Evolutionary conservation across 108 stramenopile genomes (phyloP), one percentile per base, ranked within the genome.

Genomic region (Chaetoceros muelleri): DNA sequence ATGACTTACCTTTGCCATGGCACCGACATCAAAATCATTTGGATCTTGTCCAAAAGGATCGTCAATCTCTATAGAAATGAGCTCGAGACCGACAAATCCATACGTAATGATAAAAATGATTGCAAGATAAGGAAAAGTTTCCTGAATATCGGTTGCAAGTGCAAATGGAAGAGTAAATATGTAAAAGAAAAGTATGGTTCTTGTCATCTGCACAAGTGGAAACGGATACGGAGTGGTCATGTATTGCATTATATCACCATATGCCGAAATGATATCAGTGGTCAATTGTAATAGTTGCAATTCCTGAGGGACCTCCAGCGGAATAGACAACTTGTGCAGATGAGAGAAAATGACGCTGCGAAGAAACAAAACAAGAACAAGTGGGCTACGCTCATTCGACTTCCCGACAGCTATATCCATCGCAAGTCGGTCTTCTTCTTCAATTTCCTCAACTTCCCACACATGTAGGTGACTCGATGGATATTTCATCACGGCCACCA

Each of bases 1-100:
- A n/a, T n/a, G n/a, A n/a, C n/a, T n/a, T n/a, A n/a, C n/a, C n/a
- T n/a, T n/a, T 40, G 34, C 34, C 34, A 40, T 40, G 13, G 34
- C 34, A 5, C 13, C 13, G 34, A 40, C 34, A 13, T 40, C 34
- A 40, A 40, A 40, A 13, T 40, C 34, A 13, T 40, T 40, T 40
- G 34, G 34, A 40, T 40, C 34, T 10, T 40, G 5, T 23, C 80
- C 84, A 61, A 85, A 85, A 19, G 78, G 80, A 80, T 85, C 71
- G 31, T 75, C 74, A 50, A 86, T 55, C 52, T 78, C 74, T 30
- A 73, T 66, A 23, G 70, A 57, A 3, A 73, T 67, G 10, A 70
- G 25, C 47, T 76, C 77, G 48, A 82, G 29, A 24, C 81, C 81
- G 16, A 82, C 44, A 24, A 61, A 59, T 5, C 63, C 68, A 58